Base-by-base conservation (phyloP, 2,329 filamentous ascomycete species). In the Fusarium tricinctum region DNA sequence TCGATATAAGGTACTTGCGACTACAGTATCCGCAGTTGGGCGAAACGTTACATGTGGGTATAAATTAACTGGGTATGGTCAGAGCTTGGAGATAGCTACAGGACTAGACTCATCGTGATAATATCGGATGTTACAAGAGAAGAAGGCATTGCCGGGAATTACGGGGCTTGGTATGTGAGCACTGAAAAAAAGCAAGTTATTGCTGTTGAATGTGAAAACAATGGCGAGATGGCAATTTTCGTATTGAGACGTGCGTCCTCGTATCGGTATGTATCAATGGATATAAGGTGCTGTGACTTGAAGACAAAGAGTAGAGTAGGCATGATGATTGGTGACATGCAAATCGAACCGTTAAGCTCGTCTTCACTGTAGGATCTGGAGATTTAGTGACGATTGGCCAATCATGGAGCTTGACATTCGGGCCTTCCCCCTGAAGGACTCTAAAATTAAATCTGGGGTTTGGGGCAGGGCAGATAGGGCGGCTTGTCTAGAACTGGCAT, bases 371-470 rank as follows among this genome's bases (percentile, higher is more conserved):
- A 19, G 30, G 32, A 32, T 64, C 56, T 39, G 26, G 46, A 35
- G 50, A 49, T 44, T 33, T 5, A 32, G 48, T 23, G 22, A 15
- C 10, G 28, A n/a, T 26, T 33, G 9, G 4, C 70, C 70, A 73
- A 73, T 73, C 65, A 71, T 49, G 58, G 57, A 65, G 54, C 50
- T 45, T 57, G 15, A 39, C 51, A 72, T 58, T 73, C 70, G 70
- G 70, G 44, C 70, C 70, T 73, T 73, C 68, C 68, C 63, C 67
- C 54, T 68, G 55, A 55, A 44, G 19, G 48, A 49, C 50, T 69
- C 70, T 52, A 55, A 64, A 45, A 72, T 72, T 58, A 58, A 38
- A 70, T 73, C 70, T 70, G 70, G 70, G 70, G 70, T 60, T 69
- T 42, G n/a, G 23, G 26, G 39, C 35, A 38, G 33, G 30, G 22